Conservation (phyloP, 2,329 filamentous ascomycete genomes). For the Dactylellina drechsleri region DNA sequence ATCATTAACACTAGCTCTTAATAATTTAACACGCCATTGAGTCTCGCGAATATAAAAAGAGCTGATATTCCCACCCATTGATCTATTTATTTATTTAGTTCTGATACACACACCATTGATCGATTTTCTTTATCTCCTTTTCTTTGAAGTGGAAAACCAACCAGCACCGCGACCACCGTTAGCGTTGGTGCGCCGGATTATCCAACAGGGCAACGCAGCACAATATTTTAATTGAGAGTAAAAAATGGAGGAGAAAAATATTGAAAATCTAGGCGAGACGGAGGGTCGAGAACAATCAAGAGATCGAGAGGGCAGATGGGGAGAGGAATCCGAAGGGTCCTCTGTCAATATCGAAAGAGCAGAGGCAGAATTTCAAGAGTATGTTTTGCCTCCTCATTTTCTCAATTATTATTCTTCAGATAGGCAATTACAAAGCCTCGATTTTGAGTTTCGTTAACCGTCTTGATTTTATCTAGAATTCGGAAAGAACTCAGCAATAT, state of each 20-base stretch:
- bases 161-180: neutral
- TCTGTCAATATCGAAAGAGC: constrained; percentile 57
- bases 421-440: neutral
- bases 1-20: neutral
- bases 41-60: neutral
- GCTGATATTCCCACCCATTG: neutral
- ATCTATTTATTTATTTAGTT: neutral
- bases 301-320: constrained; percentile 46
- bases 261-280: constrained; percentile 28
- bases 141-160: neutral
- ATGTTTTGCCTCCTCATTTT: constrained; percentile 12
- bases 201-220: neutral
- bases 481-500: constrained; percentile 39
- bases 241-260: constrained; percentile 27
- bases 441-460: neutral
- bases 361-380: constrained; percentile 58
- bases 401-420: neutral
- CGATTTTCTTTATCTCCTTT: neutral
- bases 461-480: constrained; percentile 14
- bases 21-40: neutral
- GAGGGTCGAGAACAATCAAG: constrained; percentile 9
- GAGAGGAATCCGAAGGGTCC: constrained; percentile 50
- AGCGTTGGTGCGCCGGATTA: neutral
- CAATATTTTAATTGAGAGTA: constrained; percentile 7
- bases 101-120: neutral